Conservation (phyloP, 2,329 filamentous ascomycete species). For the Paraphaeosphaeria minitans region DNA sequence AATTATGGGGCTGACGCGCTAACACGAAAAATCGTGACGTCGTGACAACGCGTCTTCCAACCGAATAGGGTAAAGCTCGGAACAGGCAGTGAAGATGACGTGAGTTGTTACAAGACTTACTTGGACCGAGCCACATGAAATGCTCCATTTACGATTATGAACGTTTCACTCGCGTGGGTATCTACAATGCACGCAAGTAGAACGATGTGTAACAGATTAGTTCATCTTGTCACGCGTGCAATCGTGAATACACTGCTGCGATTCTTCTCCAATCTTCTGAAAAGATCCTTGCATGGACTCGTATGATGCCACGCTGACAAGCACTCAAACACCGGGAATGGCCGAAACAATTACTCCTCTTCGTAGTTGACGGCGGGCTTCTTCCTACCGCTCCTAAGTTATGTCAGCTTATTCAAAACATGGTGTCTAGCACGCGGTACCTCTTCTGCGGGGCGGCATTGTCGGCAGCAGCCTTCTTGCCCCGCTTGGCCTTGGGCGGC, state of each 20-base stretch:
- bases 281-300: too few relatives aligned
- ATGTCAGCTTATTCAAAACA: conserved; percentile 13
- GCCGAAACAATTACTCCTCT: conserved; percentile 21
- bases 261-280: background rate
- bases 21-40: conserved; percentile 7
- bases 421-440: conserved; percentile 16
- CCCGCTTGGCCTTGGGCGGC: conserved; percentile 29
- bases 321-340: background rate
- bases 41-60: background rate
- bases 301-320: background rate
- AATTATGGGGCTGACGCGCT: background rate
- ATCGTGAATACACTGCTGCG: background rate
- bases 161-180: conserved; percentile 12
- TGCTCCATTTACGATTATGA: background rate
- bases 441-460: conserved; percentile 36
- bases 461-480: conserved; percentile 24
- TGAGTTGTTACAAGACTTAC: background rate
- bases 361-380: conserved; percentile 28
- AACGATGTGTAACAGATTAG: background rate
- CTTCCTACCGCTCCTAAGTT: conserved; percentile 26
- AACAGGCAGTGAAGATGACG: background rate
- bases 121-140: background rate
- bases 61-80: conserved; percentile 3
- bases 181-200: conserved; percentile 10
- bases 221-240: background rate